Conservation (phyloP, 2,329 filamentous ascomycete genomes). For the Fusarium clavum region DNA sequence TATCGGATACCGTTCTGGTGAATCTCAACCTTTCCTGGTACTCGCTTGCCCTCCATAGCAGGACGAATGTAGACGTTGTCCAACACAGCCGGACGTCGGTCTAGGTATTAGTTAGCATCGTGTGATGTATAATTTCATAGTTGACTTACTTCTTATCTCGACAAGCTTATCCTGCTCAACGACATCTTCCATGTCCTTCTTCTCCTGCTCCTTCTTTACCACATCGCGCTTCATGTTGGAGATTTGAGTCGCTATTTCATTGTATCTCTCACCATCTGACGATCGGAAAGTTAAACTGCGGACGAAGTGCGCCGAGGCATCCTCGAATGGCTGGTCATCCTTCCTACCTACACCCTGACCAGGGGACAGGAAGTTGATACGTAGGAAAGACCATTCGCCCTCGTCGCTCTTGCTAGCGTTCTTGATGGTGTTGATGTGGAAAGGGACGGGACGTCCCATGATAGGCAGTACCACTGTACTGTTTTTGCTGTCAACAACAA, state of each 20-base stretch:
- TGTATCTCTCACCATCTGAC: constrained; percentile 86
- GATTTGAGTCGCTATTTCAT: constrained; percentile 91
- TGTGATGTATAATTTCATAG: background rate
- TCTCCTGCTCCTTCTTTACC: constrained; percentile 93
- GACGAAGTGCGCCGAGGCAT: constrained; percentile 94
- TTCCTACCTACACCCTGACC: constrained; percentile 97
- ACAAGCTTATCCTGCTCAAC: constrained; percentile 98
- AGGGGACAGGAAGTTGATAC: constrained; percentile 97
- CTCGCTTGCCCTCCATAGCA: constrained; percentile 94
- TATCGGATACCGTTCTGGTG: constrained; percentile 99
- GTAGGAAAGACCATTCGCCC: constrained; percentile 90
- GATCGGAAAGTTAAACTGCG: constrained; percentile 95
- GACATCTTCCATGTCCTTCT: constrained; percentile 99
- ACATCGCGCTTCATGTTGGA: constrained; percentile 95
- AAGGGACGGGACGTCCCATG: constrained; percentile 96
- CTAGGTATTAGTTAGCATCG: constrained; percentile 63
- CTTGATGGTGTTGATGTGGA: constrained; percentile 98
- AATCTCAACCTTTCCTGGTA: constrained; percentile 95
- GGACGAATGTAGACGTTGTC: constrained; percentile 97
- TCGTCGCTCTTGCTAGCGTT: constrained; percentile 98
- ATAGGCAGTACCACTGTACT: constrained; percentile 92
- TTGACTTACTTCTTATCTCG: constrained; percentile 84
- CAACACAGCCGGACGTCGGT: constrained; percentile 88
- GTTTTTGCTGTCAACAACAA: constrained; percentile 92
- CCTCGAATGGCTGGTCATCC: constrained; percentile 97